Base-by-base conservation (phyloP, 805 yeast species). In the Saturnispora besseyi region DNA sequence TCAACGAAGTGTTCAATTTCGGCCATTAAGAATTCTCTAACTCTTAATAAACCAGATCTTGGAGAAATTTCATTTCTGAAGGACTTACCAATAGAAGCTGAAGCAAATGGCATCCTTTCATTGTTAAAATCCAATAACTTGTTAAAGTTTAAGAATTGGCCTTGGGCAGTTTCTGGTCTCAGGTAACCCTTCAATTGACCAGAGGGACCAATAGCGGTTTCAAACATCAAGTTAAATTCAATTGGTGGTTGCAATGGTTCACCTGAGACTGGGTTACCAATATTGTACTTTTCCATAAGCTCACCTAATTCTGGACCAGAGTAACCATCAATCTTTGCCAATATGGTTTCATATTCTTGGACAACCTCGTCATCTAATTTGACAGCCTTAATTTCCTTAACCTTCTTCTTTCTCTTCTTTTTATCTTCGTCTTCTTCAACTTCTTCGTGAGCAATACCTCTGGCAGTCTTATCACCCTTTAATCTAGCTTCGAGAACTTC, bases 81-180 rank as follows among this genome's bases (percentile, higher is more conserved):
- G 12, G 98, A 90, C 71, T 93, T 93, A 66, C 99, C 99, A 63
- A 93, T 88, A 36, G 97, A 86, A 47, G 99, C 99, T 56, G 96
- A 88, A n/a, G 99, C 99, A 70, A 93, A 93, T 52, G 99, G 99
- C 91, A 95, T 90, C 69, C 82, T 86, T 69, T 84, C 82, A 73
- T 93, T 93, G 79, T 93, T 93, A 76, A 82, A 87, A 63, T 93
- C 99, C 61, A 88, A 79, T 62, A 93, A 77, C 71, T 91, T 95
- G 75, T 81, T 79, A 73, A 93, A 93, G 77, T 93, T 93, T 65
- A 93, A 77, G 69, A 93, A 93, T 74, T 93, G 99, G 64, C 99
- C 99, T 76, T 93, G 99, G 26, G 99, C 99, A 56, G 99, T 93
- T 75, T 93, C 99, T 54, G 99, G 99, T 71, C 99, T 83, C 65